Conservation (phyloP, 495 filamentous ascomycete species). For the Aspergillus ostianus region DNA sequence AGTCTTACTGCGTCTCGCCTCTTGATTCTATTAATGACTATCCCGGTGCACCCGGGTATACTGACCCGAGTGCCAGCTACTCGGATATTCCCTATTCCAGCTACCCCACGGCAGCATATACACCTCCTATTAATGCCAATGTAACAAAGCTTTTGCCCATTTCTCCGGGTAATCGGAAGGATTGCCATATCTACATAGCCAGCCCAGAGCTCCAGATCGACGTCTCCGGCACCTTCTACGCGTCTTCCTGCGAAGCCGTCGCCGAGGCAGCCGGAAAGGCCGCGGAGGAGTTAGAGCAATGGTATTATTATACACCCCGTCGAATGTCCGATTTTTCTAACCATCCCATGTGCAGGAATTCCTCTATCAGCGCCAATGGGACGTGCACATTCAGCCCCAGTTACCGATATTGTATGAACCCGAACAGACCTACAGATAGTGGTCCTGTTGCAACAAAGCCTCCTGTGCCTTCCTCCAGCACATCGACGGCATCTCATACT, state of each 20-base stretch:
- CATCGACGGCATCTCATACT: not conserved
- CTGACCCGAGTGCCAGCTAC: not conserved
- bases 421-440: not conserved
- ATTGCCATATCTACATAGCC: slow-evolving; percentile 7
- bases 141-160: slow-evolving; percentile 3
- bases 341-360: slow-evolving; percentile 4
- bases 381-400: slow-evolving; percentile 8
- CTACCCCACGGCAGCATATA: slow-evolving; percentile 4
- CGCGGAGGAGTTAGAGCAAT: slow-evolving; percentile 1
- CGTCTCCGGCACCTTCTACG: slow-evolving; percentile 4
- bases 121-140: not conserved
- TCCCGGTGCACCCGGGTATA: slow-evolving; percentile 6
- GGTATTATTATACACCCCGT: not conserved
- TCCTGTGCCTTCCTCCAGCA: not conserved
- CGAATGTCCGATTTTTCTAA: not conserved
- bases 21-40: slow-evolving; percentile 9
- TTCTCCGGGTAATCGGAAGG: slow-evolving; percentile 7
- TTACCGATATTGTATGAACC: slow-evolving; percentile 13
- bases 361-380: slow-evolving; percentile 9
- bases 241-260: slow-evolving; percentile 4
- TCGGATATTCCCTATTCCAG: not conserved
- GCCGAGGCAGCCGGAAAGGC: slow-evolving; percentile 2
- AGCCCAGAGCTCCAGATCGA: slow-evolving; percentile 7
- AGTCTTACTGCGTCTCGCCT: slow-evolving; percentile 8
- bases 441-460: not conserved